phyloP scores from a whole-genome alignment of 75 land plant species.

The Cunninghamia lanceolata region DNA sequence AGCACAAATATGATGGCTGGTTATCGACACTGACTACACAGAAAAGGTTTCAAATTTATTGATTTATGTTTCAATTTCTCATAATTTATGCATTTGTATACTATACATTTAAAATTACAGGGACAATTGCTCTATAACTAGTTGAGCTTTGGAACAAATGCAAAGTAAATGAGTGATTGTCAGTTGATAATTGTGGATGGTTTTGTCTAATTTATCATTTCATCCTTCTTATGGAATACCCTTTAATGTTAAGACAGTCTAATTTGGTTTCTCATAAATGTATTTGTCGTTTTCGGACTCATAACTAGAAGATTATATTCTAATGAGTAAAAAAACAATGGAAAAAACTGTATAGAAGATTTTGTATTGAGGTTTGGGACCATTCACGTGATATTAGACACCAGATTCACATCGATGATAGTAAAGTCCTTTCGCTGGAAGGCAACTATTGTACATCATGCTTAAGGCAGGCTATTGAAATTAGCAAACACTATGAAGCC shows the following conservation, averaged over 20 bases:
- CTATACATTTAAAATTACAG: neutral
- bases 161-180: neutral
- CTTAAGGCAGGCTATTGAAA: no score
- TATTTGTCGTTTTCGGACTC: neutral
- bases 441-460: no score
- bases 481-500: no score
- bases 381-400: no score
- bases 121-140: neutral
- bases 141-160: neutral
- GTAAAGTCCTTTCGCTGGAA: no score
- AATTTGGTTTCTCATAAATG: neutral
- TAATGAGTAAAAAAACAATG: no score
- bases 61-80: neutral
- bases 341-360: no score
- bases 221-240: neutral
- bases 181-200: neutral
- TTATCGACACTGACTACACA: neutral
- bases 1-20: slow-evolving; percentile 22
- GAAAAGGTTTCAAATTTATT: neutral
- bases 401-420: no score
- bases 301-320: no score
- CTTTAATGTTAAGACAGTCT: neutral
- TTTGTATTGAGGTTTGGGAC: no score
- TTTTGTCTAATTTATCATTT: neutral
- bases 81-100: neutral